Base-by-base conservation (phyloP, 2,329 filamentous ascomycete genomes). In the Hysterium pulicare region DNA sequence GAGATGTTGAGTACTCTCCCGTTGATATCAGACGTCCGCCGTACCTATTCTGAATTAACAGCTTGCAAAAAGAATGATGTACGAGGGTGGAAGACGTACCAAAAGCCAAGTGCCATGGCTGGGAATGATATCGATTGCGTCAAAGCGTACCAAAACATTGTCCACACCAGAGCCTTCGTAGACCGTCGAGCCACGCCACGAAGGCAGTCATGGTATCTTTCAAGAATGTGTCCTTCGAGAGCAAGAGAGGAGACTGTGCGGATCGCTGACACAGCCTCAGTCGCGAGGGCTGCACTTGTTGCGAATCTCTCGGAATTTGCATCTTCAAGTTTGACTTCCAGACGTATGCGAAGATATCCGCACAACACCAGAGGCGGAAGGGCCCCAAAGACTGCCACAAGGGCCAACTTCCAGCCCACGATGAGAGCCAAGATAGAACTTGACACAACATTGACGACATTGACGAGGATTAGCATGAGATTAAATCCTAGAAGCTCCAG, bases 241-340 rank as follows among this genome's bases (percentile, higher is more conserved):
- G 89, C 95, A 33, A 96, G 75, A 3, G 87, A 86, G 5, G 89
- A 90, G n/a, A 95, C 89, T 3, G 90, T 95, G 40, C 90, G 84
- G 53, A 95, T 95, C 8, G 88, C 86, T 2, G 86, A 89, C 31
- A 90, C 91, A 33, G 90, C 88, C 65, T 96, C 90, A 1, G 60
- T 53, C 15, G 63, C 65, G 10, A 68, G 49, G 2, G 51, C 54
- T 32, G 62, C 61, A 37, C 61, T 66, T 15, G 51, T 48, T 8
- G 59, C 52, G 33, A 66, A 68, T 15, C 53, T 50, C 30, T 57
- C 46, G 3, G 42, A 53, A 8, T 52, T 59, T 9, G 50, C 46
- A 7, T 49, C 46, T 28, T 67, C 61, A 11, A 67, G 50, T 38
- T 58, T 58, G 32, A 55, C 48, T 16, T 67, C 61, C 19, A 68